Base-by-base conservation (phyloP, 495 filamentous ascomycete genomes). In the Tuber umbilicatum region DNA sequence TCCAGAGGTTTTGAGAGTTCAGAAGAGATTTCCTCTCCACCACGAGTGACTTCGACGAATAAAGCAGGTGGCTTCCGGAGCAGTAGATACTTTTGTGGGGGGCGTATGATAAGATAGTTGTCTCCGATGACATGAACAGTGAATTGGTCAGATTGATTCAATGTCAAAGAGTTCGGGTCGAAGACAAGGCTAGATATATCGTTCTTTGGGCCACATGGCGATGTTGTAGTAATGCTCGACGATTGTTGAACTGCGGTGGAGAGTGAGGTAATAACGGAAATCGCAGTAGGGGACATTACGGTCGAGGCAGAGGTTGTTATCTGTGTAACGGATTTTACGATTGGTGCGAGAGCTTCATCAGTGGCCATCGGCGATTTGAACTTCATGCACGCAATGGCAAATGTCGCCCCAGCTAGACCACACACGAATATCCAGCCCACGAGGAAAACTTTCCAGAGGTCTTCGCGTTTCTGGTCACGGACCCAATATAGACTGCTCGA, bases 51-150 rank as follows among this genome's bases (percentile, higher is more conserved):
- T 41, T 84, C 85, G 68, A 90, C 85, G 50, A 84, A 84, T 73
- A 91, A 87, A 21, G 79, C 84, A 21, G 86, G 85, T 27, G 84
- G 83, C 78, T 87, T 90, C 73, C 83, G 87, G 69, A 84, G 82
- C 50, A 83, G 79, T 23, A 82, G 78, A 75, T 88, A 84, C 68
- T 84, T 85, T 69, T 84, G 84, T 19, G 89, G 88, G 17, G 89
- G 86, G 69, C 87, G 87, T 73, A 91, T 85, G 40, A 90, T 79
- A 73, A 91, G 85, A 78, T 91, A 86, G 73, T 85, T 86, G 75
- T 90, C 87, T 14, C 88, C 89, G 76, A 90, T 84, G 39, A 88
- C 85, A 74, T 89, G 87, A n/a, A 90, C 83, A 75, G 89, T 87
- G 81, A 90, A 90, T 7, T 83, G 76, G 60, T 87, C 84, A 1